Conservation (phyloP, 2,329 filamentous ascomycete genomes). For the Periglandula ipomoeae region DNA sequence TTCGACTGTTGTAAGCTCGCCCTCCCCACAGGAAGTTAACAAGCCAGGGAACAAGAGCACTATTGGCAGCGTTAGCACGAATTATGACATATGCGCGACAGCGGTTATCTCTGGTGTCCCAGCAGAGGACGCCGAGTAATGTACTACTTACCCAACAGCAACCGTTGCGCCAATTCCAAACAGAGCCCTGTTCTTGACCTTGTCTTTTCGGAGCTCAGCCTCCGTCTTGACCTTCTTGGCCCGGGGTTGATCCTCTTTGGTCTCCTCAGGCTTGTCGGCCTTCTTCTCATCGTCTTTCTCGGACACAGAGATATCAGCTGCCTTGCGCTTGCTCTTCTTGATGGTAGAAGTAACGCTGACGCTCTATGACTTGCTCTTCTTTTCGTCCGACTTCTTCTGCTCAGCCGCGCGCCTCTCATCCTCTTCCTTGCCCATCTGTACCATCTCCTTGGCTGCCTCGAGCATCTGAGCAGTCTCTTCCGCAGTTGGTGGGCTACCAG, state of each 20-base stretch:
- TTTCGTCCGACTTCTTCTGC: slow-evolving; percentile 28
- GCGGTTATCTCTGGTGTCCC: background rate
- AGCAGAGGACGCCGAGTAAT: background rate
- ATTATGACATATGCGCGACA: background rate
- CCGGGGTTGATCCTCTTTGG: slow-evolving; percentile 32
- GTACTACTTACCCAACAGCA: slow-evolving; percentile 71
- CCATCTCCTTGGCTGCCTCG: slow-evolving; percentile 79
- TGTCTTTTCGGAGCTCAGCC: slow-evolving; percentile 73
- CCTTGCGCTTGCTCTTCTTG: slow-evolving; percentile 63
- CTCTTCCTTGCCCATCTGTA: slow-evolving; percentile 53
- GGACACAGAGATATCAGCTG: slow-evolving; percentile 60
- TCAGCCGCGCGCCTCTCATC: slow-evolving; percentile 31
- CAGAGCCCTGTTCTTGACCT: slow-evolving; percentile 75
- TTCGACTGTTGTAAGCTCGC: background rate
- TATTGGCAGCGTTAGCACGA: slow-evolving; percentile 14
- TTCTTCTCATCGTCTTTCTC: slow-evolving; percentile 41
- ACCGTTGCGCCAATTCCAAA: slow-evolving; percentile 81
- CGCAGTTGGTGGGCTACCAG: slow-evolving; percentile 59
- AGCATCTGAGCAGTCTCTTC: slow-evolving; percentile 80
- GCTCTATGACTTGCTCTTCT: slow-evolving; percentile 25
- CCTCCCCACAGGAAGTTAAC: slow-evolving; percentile 36
- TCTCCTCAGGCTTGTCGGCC: slow-evolving; percentile 20
- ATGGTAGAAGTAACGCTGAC: slow-evolving; percentile 22
- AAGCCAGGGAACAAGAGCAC: slow-evolving; percentile 41
- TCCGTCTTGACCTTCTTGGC: slow-evolving; percentile 77